Conservation (phyloP, 1,284 basidiomycete genomes). For the Tylopilus sp. region DNA sequence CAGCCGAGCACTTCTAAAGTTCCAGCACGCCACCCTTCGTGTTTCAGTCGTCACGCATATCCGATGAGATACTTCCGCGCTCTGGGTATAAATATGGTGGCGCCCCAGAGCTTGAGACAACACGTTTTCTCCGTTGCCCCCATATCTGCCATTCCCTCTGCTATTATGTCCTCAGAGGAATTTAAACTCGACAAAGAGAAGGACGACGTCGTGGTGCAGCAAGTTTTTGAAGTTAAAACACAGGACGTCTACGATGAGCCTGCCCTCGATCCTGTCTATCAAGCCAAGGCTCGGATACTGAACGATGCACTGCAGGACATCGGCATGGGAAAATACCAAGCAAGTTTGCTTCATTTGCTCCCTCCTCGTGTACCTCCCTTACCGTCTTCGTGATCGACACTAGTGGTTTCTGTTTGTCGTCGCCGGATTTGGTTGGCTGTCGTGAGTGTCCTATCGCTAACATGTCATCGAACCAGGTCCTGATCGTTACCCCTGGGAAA, state of each 20-base stretch:
- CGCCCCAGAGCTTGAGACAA: neutral
- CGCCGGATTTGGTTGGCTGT: slow-evolving; percentile 66
- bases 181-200: slow-evolving; percentile 8
- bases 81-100: neutral
- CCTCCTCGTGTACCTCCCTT: neutral
- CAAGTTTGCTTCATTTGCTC: slow-evolving; percentile 20
- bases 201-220: neutral
- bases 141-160: neutral
- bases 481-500: slow-evolving; percentile 8
- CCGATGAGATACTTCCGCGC: neutral
- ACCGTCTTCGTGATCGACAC: slow-evolving; percentile 1
- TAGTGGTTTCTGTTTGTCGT: slow-evolving; percentile 54
- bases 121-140: neutral
- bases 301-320: slow-evolving; percentile 68
- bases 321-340: slow-evolving; percentile 72
- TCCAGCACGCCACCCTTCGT: neutral
- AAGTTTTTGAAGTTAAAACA: slow-evolving; percentile 23
- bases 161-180: slow-evolving; percentile 18
- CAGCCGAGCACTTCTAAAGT: too few species aligned
- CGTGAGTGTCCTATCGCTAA: slow-evolving; percentile 40
- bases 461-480: neutral
- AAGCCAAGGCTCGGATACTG: slow-evolving; percentile 57
- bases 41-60: neutral
- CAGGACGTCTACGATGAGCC: slow-evolving; percentile 46
- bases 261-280: slow-evolving; percentile 58